Conservation (phyloP, 2,329 filamentous ascomycete genomes). For the Tolypocladium amazonense region DNA sequence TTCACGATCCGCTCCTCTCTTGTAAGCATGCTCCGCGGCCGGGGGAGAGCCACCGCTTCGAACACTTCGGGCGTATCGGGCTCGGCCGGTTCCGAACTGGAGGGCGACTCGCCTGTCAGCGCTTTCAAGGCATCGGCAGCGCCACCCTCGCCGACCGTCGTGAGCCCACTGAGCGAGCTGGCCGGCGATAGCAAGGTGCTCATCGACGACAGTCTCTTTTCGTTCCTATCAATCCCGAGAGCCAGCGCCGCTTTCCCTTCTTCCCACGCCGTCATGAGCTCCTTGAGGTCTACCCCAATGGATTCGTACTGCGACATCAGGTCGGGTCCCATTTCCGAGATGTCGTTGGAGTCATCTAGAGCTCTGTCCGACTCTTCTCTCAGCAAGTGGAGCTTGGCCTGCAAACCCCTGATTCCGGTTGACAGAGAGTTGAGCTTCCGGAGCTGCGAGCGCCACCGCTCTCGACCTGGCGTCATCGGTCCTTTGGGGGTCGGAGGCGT, state of each 20-base stretch:
- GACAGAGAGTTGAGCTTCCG: constrained; percentile 82
- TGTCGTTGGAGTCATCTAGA: constrained; percentile 61
- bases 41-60: constrained; percentile 71
- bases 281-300: constrained; percentile 77
- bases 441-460: constrained; percentile 77
- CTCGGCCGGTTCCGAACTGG: constrained; percentile 44
- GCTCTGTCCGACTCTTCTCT: constrained; percentile 79
- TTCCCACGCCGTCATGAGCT: constrained; percentile 77
- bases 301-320: constrained; percentile 89
- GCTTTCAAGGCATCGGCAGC: constrained; percentile 58
- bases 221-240: constrained; percentile 70
- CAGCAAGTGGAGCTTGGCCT: constrained; percentile 88
- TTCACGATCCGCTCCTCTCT: constrained; percentile 80
- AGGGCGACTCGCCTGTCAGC: constrained; percentile 60
- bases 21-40: constrained; percentile 60
- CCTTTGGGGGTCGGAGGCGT: constrained; percentile 45
- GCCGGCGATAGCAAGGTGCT: constrained; percentile 48
- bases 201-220: constrained; percentile 56
- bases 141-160: constrained; percentile 45
- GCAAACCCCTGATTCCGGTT: constrained; percentile 79
- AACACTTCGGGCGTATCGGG: constrained; percentile 71
- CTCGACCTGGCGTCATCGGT: constrained; percentile 60
- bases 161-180: constrained; percentile 57
- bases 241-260: constrained; percentile 75
- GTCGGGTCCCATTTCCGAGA: constrained; percentile 65